A percentile compares a stretch with the other conserved stretches of the same genome.
Conservation (phyloP, 2,329 filamentous ascomycete genomes). For the Aspergillus eucalypticola region DNA sequence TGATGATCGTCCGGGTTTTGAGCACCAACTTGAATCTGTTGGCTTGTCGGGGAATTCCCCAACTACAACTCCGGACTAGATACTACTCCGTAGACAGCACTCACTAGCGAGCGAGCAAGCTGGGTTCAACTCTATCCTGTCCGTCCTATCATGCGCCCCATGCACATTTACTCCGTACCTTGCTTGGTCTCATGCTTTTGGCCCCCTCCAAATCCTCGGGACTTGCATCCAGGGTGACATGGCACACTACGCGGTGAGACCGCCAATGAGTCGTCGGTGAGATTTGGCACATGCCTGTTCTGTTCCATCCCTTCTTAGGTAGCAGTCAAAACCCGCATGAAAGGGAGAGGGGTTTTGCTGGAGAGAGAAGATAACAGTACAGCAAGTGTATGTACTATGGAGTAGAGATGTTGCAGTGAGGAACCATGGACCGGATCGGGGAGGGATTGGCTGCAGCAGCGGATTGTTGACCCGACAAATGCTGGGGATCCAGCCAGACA, state of each 20-base stretch:
- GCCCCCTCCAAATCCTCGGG: background rate
- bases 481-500: background rate
- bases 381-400: too few relatives aligned
- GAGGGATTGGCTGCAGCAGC: background rate
- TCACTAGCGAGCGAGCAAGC: background rate
- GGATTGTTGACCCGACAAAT: constrained; percentile 8
- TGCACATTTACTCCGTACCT: background rate
- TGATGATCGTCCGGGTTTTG: background rate
- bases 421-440: background rate
- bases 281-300: background rate
- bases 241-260: background rate
- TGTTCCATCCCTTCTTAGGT: background rate
- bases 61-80: background rate
- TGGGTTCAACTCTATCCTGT: background rate
- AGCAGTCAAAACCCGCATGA: background rate
- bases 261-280: background rate
- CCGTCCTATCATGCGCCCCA: background rate
- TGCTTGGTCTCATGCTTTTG: background rate
- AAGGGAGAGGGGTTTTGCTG: background rate
- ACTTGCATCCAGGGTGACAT: background rate
- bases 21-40: background rate
- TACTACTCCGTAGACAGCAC: too few relatives aligned
- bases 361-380: too few relatives aligned
- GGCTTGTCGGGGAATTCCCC: background rate
- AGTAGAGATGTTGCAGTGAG: too few relatives aligned